Base-by-base conservation (phyloP, 345 rosid genomes). In the Odontarrhena argentea region DNA sequence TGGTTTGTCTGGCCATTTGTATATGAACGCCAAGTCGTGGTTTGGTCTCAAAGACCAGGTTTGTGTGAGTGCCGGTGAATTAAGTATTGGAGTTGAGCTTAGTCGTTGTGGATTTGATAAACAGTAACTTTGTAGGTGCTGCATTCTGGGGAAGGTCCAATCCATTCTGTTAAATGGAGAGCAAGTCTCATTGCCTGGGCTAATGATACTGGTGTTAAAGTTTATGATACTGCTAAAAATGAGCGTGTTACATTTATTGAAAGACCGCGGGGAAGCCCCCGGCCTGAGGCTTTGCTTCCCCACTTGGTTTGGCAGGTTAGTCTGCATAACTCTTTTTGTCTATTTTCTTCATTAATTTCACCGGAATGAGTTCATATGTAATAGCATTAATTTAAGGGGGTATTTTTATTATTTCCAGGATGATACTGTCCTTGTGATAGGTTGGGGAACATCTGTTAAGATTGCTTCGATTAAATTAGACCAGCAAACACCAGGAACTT, bases 61-160 rank as follows among this genome's bases (percentile, higher is more conserved):
- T 67, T 58, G 83, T 71, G 32, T 3, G 45, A 32, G 3, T 41
- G 10, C 48, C n/a, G 52, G 46, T 45, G 13, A 11, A 4, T 37
- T 55, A 13, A 18, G 50, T 58, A 57, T 48, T 51, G 55, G 32
- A 63, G 41, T 60, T 41, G 38, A 9, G 0, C 18, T 18, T 40
- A 26, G 47, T 65, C 25, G 4, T 47, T 32, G 30, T 53, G 46
- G 36, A 67, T 62, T 57, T 57, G 45, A 55, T 66, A 28, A 61
- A 47, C 41, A 24, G 25, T 63, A 8, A 50, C 30, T 26, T 60
- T 71, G 50, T 74, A 82, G 99, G 96, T 91, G 74, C 83, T 91
- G 78, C 99, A 95, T 69, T 95, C 92, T 55, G 97, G 97, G 68
- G 99, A 95, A 87, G 97, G 99, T 69, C 99, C 99, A 32, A 81